Evolutionary conservation across 371 early-diverging fungal species (phyloP), one percentile per base, ranked within the genome.

Genomic region (Mucor saturninus): DNA sequence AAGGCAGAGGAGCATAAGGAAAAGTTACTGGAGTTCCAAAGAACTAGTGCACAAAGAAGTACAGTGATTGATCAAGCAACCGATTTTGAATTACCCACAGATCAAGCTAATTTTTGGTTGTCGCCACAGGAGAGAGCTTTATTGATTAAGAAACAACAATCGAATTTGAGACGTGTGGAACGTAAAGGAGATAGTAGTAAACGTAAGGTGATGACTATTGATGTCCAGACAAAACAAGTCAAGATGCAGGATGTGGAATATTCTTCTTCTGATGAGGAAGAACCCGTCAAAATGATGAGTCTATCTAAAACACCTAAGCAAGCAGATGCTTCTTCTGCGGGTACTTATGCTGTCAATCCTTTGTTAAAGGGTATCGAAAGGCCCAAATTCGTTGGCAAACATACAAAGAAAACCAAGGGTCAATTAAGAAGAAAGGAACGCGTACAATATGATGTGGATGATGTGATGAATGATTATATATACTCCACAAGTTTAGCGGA

Each of bases 51-150:
- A 0, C 82, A 87, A 61, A 76, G 94, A 42, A 92, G 92, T 35
- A 83, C 79, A 37, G 91, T 93, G 9, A 88, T 89, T 56, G 95
- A 93, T 73, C 84, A 86, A 70, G 90, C 92, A 0, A 78, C 90
- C 2, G 94, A 93, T 67, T 93, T 92, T 76, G 88, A 87, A 35
- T 63, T 83, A 15, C 85, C 88, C 2, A 80, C 83, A 4, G 89
- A 89, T 55, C 77, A 80, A 28, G 71, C 71, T 38, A 87, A 89
- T 54, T 85, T 86, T 53, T 95, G 95, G 95, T 64, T 90, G 55
- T 84, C 90, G 0, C 79, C 89, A 11, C 89, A 93, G 61, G 94
- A 95, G 64, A 76, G 88, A n/a, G 87, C 85, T 5, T 43, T 73
- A 29, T 65, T 76, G 52, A 53, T 83, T 7, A 77, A 74, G 39